Percentiles rank a stretch among this genome's conserved stretches.
phyloP scores from a whole-genome alignment of 176 grass and related monocot species.

The Cenchrus americanus region DNA sequence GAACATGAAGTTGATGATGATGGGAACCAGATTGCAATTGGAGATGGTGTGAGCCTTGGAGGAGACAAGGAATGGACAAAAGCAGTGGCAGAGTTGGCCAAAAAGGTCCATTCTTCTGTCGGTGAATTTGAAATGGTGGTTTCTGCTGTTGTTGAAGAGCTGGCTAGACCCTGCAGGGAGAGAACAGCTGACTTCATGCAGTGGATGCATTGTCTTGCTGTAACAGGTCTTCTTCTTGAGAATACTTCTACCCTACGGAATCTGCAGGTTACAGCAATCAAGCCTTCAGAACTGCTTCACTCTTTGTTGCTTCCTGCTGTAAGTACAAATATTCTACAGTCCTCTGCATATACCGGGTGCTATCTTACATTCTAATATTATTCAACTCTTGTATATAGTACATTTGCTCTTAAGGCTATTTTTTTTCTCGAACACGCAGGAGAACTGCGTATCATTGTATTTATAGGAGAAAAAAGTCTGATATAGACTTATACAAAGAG shows the following conservation, averaged over 20 bases:
- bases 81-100: slow-evolving; percentile 79
- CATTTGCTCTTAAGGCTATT: slow-evolving; percentile 5
- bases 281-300: slow-evolving; percentile 71
- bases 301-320: slow-evolving; percentile 93
- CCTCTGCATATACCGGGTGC: slow-evolving; percentile 27
- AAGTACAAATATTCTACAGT: slow-evolving; percentile 40
- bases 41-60: slow-evolving; percentile 87
- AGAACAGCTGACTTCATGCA: slow-evolving; percentile 82
- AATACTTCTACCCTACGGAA: slow-evolving; percentile 63
- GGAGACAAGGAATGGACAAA: slow-evolving; percentile 83
- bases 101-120: slow-evolving; percentile 71
- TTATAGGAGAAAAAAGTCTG: no score
- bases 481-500: no score
- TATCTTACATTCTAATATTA: slow-evolving; percentile 23
- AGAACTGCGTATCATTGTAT: no score
- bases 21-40: slow-evolving; percentile 77
- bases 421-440: no score
- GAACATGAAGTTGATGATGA: slow-evolving; percentile 79
- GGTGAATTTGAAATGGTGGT: slow-evolving; percentile 89
- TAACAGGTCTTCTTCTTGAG: slow-evolving; percentile 86
- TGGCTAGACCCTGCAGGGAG: slow-evolving; percentile 75
- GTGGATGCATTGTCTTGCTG: slow-evolving; percentile 90
- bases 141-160: slow-evolving; percentile 63
- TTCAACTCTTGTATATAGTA: neutral
- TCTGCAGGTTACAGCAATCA: slow-evolving; percentile 68